phyloP scores from a whole-genome alignment of 768 basidiomycete genomes.

The Boletus rubropictus region DNA sequence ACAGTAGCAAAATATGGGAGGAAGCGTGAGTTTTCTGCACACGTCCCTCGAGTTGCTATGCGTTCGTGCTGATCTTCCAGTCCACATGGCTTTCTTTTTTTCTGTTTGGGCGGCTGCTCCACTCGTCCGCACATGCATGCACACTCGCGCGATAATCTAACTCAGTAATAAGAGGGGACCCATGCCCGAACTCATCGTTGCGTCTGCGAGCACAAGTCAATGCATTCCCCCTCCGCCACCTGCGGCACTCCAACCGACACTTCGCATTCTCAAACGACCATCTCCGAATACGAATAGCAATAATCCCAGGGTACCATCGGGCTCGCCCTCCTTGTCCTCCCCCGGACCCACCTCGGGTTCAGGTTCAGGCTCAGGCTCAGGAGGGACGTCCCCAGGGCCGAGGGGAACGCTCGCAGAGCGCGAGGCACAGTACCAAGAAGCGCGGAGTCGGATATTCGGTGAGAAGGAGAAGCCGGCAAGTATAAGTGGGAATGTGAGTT shows the following conservation, averaged over 20 bases:
- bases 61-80: conserved; percentile 11
- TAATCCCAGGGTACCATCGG: background rate
- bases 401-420: conserved; percentile 49
- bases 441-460: conserved; percentile 69
- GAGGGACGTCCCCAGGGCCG: conserved; percentile 14
- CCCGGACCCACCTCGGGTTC: conserved; percentile 7
- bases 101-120: background rate
- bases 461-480: conserved; percentile 9
- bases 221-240: conserved; percentile 45
- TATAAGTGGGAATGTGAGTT: background rate
- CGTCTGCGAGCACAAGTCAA: conserved; percentile 33
- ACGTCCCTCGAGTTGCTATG: background rate
- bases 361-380: background rate
- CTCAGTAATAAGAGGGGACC: conserved; percentile 54
- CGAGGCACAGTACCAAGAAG: conserved; percentile 68
- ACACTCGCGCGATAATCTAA: background rate
- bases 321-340: conserved; percentile 14
- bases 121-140: background rate
- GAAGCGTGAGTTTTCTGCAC: conserved; percentile 51
- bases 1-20: conserved; percentile 57
- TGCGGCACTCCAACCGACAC: conserved; percentile 52
- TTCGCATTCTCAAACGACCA: conserved; percentile 73
- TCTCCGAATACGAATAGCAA: conserved; percentile 19
- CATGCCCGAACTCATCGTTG: conserved; percentile 60
- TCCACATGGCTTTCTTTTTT: background rate